These are phyloP conservation scores for Cocos nucifera DNA, from an alignment of 176 grass and related monocot genomes.

Conservation along the genomic window DNA sequence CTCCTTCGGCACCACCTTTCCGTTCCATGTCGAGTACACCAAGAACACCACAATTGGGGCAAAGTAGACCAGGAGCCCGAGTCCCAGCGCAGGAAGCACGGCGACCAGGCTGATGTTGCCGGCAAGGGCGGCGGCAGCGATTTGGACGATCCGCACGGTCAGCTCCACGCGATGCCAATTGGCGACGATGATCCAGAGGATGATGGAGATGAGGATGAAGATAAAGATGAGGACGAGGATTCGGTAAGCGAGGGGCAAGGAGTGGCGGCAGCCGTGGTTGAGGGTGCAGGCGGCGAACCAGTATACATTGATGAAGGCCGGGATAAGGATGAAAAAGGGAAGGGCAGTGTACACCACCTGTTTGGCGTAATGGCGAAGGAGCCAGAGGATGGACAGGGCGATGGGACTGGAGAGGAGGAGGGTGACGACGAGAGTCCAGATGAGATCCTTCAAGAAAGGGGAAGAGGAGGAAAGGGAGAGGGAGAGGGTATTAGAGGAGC, in stretches of 20 bases:
- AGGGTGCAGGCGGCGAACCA: constrained; percentile 38
- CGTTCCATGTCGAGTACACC: constrained; percentile 41
- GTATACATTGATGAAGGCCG: constrained; percentile 33
- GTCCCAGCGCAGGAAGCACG: constrained; percentile 23
- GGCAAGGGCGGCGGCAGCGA: constrained; percentile 22
- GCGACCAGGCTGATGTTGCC: constrained; percentile 24
- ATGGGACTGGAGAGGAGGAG: constrained; percentile 22
- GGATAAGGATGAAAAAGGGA: constrained; percentile 45
- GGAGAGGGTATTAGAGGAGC: background rate
- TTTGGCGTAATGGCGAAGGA: constrained; percentile 28
- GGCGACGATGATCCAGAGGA: constrained; percentile 33
- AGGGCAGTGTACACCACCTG: constrained; percentile 29
- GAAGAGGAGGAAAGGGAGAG: constrained; percentile 1
- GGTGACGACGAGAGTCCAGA: constrained; percentile 29
- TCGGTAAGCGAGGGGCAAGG: constrained; percentile 33
- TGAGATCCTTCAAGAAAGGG: constrained; percentile 25
- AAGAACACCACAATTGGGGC: constrained; percentile 33
- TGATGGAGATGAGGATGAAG: constrained; percentile 26
- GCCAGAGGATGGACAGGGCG: constrained; percentile 24
- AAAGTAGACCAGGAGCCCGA: constrained; percentile 27
- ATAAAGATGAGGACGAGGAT: constrained; percentile 30
- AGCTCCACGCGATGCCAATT: constrained; percentile 40
- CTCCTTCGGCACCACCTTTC: constrained; percentile 24
- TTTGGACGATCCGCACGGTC: constrained; percentile 32
- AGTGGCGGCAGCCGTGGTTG: constrained; percentile 1